These are phyloP conservation scores for Fusarium albidum DNA, from an alignment of 2,329 filamentous ascomycete genomes.

Conservation along the genomic window DNA sequence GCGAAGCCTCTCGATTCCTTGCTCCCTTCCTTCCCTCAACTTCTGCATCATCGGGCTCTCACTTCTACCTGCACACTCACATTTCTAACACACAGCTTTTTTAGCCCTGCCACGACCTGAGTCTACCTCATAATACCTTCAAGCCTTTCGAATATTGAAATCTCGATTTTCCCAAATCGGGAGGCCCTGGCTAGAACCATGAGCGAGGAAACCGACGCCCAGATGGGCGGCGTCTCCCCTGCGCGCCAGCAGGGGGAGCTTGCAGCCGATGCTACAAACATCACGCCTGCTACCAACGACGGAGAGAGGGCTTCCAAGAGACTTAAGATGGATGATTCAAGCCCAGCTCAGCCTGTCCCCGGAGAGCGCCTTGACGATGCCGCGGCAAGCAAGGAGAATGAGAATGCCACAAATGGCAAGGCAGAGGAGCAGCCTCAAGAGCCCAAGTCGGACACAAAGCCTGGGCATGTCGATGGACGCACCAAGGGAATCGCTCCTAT, in stretches of 20 bases:
- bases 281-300: constrained; percentile 9
- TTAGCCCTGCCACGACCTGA: not conserved
- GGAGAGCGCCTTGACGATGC: constrained; percentile 34
- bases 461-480: constrained; percentile 38
- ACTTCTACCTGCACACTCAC: not conserved
- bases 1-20: not conserved
- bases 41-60: constrained; percentile 3
- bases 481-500: constrained; percentile 72
- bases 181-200: constrained; percentile 27
- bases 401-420: constrained; percentile 26
- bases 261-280: constrained; percentile 28
- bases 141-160: not conserved
- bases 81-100: not conserved
- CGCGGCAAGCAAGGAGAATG: constrained; percentile 20
- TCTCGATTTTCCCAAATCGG: not conserved
- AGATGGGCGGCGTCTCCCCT: constrained; percentile 33
- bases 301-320: constrained; percentile 64
- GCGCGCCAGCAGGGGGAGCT: constrained; percentile 23
- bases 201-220: constrained; percentile 38
- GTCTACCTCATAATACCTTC: not conserved
- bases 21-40: not conserved
- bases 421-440: constrained; percentile 23
- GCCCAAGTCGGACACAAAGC: constrained; percentile 11
- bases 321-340: constrained; percentile 58
- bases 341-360: constrained; percentile 22